Evolutionary conservation across 257 asterid genomes (phyloP).

Genomic region (Solanum bulbocastanum): DNA sequence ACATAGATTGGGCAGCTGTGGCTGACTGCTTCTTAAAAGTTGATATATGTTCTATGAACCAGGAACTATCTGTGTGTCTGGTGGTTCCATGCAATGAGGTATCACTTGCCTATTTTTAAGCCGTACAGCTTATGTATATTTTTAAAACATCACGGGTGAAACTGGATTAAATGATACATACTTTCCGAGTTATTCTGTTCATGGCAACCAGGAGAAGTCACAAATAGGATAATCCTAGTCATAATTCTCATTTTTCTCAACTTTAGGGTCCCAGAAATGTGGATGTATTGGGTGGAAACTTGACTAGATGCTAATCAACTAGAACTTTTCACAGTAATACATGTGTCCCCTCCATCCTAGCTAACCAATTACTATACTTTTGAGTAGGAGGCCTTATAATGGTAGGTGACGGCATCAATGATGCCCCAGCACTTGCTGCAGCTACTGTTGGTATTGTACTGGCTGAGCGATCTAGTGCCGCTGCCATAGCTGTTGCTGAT

Average conservation of each 20-base stretch:
- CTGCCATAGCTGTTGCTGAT: conserved; percentile 96
- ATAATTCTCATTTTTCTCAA: not conserved
- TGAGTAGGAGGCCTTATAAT: conserved; percentile 75
- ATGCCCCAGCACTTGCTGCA: conserved; percentile 99
- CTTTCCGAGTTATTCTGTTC: not conserved
- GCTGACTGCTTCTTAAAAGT: not conserved
- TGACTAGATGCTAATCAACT: not conserved
- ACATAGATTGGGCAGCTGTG: not conserved
- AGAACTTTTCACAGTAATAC: not conserved
- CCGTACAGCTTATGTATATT: not conserved
- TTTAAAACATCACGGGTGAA: not conserved
- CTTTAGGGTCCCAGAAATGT: not conserved
- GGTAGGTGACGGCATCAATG: conserved; percentile 99
- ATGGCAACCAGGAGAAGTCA: not conserved
- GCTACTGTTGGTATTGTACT: conserved; percentile 92
- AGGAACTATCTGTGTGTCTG: not conserved
- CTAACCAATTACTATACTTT: not conserved
- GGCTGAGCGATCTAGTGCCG: conserved; percentile 96
- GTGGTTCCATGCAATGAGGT: not conserved
- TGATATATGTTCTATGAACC: not conserved
- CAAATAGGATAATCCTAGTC: not conserved
- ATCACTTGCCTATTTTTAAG: not conserved
- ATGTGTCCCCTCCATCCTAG: conserved; percentile 10
- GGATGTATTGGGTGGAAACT: not conserved
- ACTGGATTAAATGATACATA: not conserved